Base-by-base conservation (phyloP, 306 rosid genomes). In the Dalbergia oliveri region DNA sequence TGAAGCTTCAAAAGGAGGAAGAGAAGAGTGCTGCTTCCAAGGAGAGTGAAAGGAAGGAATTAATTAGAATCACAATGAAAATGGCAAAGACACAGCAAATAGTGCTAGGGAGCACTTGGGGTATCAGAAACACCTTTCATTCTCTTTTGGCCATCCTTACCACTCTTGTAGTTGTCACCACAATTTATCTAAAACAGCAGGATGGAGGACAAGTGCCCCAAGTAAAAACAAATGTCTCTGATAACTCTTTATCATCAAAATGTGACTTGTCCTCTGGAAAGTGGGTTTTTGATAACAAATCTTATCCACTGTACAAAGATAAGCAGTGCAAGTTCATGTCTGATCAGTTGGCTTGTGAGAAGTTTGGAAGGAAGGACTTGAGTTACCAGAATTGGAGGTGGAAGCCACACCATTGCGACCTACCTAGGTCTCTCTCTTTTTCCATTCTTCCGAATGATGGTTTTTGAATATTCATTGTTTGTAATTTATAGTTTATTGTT, bases 291-390 rank as follows among this genome's bases (percentile, higher is more conserved):
- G 96, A 94, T 73, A 92, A 92, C 58, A 47, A 81, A 19, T 78
- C 97, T 14, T 88, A 94, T 87, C 98, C 97, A 65, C 80, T 90
- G 0, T 92, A 94, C 79, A 89, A 83, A 50, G 97, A 90, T 80
- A 53, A 70, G 26, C 72, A 90, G 45, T 94, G 97, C 77, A 83
- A 62, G 0, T 94, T 86, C 84, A 89, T 90, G 97, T 94, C 97
- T 13, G 98, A 94, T 76, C 97, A 94, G 16, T 66, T 94, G 90
- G 98, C 97, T 26, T 94, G 98, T 87, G 95, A 70, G 86, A 94
- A 90, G 74, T 94, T 86, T 76, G 98, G 98, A 43, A 88, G 98
- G 82, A 84, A 77, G 47, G 97, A 92, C 50, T 21, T 90, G 78
- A 75, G 85, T 84, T 92, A 83, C 56, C 97, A 83, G 82, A 88